Percentiles rank a stretch among this genome's conserved stretches.
These are phyloP conservation scores for Aspergillus phoenicis DNA, from an alignment of 2,329 filamentous ascomycete species.

Conservation along the genomic window DNA sequence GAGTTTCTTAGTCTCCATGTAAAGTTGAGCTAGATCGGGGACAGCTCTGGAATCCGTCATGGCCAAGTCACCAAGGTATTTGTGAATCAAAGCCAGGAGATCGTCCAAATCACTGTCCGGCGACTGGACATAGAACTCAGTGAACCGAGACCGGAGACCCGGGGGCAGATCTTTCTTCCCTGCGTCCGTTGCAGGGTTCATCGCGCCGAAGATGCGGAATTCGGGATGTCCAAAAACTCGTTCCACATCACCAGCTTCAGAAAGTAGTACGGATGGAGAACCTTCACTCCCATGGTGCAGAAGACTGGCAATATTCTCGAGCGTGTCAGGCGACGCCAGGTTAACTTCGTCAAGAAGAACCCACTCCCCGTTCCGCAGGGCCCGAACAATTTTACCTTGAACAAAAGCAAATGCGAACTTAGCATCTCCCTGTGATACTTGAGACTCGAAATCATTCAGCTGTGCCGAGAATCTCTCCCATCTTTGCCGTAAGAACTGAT, in stretches of 20 bases:
- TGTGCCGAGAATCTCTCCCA: slow-evolving; percentile 81
- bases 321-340: slow-evolving; percentile 86
- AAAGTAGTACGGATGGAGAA: slow-evolving; percentile 80
- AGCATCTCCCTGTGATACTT: slow-evolving; percentile 69
- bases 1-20: slow-evolving; percentile 81
- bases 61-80: slow-evolving; percentile 75
- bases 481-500: slow-evolving; percentile 61
- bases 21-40: slow-evolving; percentile 81
- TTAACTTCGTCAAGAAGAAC: slow-evolving; percentile 97
- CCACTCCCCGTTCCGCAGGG: slow-evolving; percentile 95
- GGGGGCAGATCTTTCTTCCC: slow-evolving; percentile 92
- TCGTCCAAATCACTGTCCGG: slow-evolving; percentile 87
- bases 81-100: slow-evolving; percentile 81
- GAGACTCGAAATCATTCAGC: slow-evolving; percentile 76
- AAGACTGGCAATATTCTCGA: slow-evolving; percentile 91
- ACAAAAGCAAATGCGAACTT: slow-evolving; percentile 94
- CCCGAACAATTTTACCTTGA: slow-evolving; percentile 93
- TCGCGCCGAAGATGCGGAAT: slow-evolving; percentile 95
- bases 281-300: slow-evolving; percentile 71
- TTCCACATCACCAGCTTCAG: slow-evolving; percentile 91
- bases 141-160: slow-evolving; percentile 88
- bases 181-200: slow-evolving; percentile 98
- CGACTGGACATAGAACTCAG: slow-evolving; percentile 90
- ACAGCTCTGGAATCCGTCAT: slow-evolving; percentile 73
- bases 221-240: slow-evolving; percentile 85